Evolutionary conservation across 1,284 basidiomycete species (phyloP).

Genomic region (Erythrobasidium hasegawianum): DNA sequence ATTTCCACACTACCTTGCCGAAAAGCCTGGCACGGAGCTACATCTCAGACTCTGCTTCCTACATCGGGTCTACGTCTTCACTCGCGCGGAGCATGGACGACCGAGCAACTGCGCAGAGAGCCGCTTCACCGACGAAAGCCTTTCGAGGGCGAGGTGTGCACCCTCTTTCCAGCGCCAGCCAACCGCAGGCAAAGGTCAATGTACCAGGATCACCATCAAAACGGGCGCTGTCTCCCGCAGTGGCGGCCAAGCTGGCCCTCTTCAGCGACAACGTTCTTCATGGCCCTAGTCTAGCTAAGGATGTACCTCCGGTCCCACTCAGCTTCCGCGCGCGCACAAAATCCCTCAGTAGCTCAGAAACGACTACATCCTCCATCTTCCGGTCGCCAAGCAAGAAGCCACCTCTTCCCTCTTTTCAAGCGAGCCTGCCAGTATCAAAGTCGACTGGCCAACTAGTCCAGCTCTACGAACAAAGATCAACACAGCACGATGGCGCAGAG

Average conservation of each 20-base stretch:
- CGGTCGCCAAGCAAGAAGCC: neutral
- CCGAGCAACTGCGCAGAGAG: neutral
- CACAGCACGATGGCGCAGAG: neutral
- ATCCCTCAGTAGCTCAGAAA: neutral
- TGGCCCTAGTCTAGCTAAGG: neutral
- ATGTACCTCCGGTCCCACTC: too few species aligned
- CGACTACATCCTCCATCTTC: neutral
- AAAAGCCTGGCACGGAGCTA: neutral
- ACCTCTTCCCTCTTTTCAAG: neutral
- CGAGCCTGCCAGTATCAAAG: too few species aligned
- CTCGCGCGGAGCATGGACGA: too few species aligned
- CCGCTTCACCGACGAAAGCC: neutral
- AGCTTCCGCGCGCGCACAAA: neutral
- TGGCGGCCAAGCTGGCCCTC: slow-evolving; percentile 2
- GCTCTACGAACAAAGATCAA: slow-evolving; percentile 20
- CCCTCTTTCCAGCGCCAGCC: slow-evolving; percentile 3
- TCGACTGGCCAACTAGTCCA: slow-evolving; percentile 19
- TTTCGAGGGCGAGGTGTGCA: neutral
- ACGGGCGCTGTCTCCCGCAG: slow-evolving; percentile 11
- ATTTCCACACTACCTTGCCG: neutral
- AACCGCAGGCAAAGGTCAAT: neutral
- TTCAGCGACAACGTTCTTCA: slow-evolving; percentile 9
- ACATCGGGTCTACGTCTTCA: neutral
- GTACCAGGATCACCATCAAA: slow-evolving; percentile 9
- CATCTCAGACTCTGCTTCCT: neutral